Base-by-base conservation (phyloP, 2,329 filamentous ascomycete species). In the Colletotrichum paranaense region DNA sequence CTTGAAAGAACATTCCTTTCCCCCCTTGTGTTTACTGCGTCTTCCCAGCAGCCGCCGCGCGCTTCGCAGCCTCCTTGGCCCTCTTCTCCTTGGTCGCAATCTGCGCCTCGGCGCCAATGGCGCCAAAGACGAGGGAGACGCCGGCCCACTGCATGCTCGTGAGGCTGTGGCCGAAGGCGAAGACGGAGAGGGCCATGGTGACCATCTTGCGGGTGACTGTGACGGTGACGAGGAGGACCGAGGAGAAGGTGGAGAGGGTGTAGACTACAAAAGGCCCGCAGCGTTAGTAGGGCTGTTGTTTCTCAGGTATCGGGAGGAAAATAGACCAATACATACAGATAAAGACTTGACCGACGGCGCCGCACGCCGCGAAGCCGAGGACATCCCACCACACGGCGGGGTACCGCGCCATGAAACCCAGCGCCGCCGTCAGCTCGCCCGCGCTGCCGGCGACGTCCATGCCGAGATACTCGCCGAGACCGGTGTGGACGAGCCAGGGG, bases 121-220 rank as follows among this genome's bases (percentile, higher is more conserved):
- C 97, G 30, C 95, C 95, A 86, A 99, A 99, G 9, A 99, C 97
- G 72, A 99, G 87, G 0, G 90, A 92, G 38, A 99, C 95, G 75
- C 97, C 97, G 7, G 97, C 86, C 94, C 95, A 98, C 85, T 99
- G 97, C 89, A 96, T 97, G n/a, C 87, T 85, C 32, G 91, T 93
- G 62, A 99, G 88, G 75, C 89, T 90, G 83, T 99, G 97, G 32
- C 97, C 97, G 81, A 98, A 99, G 85, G 95, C 95, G 74, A 98
- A 87, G 32, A 99, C 97, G 67, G 95, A 98, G 64, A 98, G 88
- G 73, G 98, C 94, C 97, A 99, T 99, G 77, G 96, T 98, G 82
- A 98, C 90, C 97, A 99, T 99, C 87, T 99, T 99, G 80, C 97
- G 90, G 58, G 97, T 99, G 58, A 99, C 97, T 2, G 95, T 99